phyloP scores from a whole-genome alignment of 2,329 filamentous ascomycete species.

The Talaromyces atroroseus region DNA sequence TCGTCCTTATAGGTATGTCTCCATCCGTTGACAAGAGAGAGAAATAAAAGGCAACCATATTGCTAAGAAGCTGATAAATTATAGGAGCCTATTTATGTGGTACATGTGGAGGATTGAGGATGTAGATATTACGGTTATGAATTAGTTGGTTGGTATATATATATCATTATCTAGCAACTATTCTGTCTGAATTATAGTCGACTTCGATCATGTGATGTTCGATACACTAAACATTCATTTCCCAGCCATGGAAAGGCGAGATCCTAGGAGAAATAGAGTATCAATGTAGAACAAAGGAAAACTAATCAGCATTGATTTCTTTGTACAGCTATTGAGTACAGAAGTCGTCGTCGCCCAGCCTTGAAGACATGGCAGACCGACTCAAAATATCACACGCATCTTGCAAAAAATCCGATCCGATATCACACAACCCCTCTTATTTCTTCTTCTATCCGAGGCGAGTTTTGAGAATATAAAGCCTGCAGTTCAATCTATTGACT shows the following conservation, averaged over 20 bases:
- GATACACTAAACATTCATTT: too few relatives aligned
- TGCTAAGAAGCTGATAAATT: conserved; percentile 16
- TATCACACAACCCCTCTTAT: conserved; percentile 13
- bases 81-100: conserved; percentile 89
- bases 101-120: conserved; percentile 91
- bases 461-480: neutral
- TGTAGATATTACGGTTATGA: conserved; percentile 60
- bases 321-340: conserved; percentile 39
- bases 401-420: neutral
- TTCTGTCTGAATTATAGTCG: neutral
- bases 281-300: neutral
- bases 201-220: neutral
- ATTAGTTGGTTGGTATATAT: conserved; percentile 6
- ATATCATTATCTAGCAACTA: neutral
- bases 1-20: conserved; percentile 65
- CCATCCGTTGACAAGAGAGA: neutral
- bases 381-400: neutral
- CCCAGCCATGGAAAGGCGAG: too few relatives aligned
- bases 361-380: neutral
- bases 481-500: neutral
- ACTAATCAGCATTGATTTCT: conserved; percentile 26
- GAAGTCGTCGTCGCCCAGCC: conserved; percentile 12
- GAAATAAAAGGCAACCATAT: neutral
- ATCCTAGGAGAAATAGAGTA: too few relatives aligned
- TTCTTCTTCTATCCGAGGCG: conserved; percentile 2